phyloP scores from a whole-genome alignment of 805 yeast species.

The Lachancea sp. region DNA sequence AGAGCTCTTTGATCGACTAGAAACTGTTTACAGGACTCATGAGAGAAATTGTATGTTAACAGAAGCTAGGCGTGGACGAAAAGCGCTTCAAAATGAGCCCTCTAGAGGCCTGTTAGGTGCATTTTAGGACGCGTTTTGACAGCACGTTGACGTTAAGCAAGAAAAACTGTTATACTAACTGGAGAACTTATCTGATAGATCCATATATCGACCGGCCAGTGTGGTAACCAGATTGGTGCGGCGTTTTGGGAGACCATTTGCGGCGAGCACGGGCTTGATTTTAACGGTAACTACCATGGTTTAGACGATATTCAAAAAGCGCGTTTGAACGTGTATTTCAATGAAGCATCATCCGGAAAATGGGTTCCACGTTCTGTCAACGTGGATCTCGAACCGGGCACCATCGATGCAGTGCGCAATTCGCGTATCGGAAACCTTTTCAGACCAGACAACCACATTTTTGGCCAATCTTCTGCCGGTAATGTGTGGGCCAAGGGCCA shows the following conservation, averaged over 20 bases:
- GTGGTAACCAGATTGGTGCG: constrained; percentile 98
- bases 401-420: constrained; percentile 76
- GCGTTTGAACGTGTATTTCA: constrained; percentile 76
- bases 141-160: not conserved
- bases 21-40: not conserved
- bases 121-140: not conserved
- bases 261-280: constrained; percentile 79
- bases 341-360: constrained; percentile 80
- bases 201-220: constrained; percentile 95
- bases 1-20: constrained; percentile 1
- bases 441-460: constrained; percentile 87
- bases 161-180: constrained; percentile 3
- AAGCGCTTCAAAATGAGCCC: not conserved
- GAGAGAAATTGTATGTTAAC: constrained; percentile 7
- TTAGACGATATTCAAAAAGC: constrained; percentile 45
- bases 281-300: constrained; percentile 67
- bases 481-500: constrained; percentile 97
- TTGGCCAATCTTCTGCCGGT: constrained; percentile 90
- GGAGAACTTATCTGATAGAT: constrained; percentile 32
- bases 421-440: constrained; percentile 79
- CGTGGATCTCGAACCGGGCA: constrained; percentile 92
- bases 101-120: not conserved
- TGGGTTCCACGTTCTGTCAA: constrained; percentile 91
- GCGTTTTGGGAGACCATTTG: constrained; percentile 92
- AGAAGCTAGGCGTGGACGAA: not conserved